phyloP scores from a whole-genome alignment of 495 filamentous ascomycete species.

The Aspergillus incahuasiensis region DNA sequence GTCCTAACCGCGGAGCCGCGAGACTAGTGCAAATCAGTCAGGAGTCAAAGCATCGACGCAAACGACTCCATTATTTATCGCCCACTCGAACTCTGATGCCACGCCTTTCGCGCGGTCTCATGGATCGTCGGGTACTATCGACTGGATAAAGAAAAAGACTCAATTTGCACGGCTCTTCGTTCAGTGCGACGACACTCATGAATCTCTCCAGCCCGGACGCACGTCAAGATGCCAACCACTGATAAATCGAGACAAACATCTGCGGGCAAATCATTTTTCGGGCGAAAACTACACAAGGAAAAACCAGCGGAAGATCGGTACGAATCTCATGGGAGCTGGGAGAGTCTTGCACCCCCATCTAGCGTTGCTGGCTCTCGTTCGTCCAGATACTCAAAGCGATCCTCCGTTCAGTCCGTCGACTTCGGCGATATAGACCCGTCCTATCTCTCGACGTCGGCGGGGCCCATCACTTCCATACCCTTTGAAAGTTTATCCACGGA shows the following conservation, averaged over 20 bases:
- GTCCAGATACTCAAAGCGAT: slow-evolving; percentile 75
- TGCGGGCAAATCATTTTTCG: slow-evolving; percentile 82
- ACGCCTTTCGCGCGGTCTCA: neutral
- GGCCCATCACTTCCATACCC: slow-evolving; percentile 83
- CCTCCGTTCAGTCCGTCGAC: slow-evolving; percentile 72
- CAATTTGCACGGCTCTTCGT: neutral
- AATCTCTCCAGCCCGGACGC: slow-evolving; percentile 29
- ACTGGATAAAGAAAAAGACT: neutral
- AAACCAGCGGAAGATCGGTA: slow-evolving; percentile 55
- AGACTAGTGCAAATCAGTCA: slow-evolving; percentile 17
- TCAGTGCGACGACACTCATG: slow-evolving; percentile 32
- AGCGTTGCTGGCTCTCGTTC: slow-evolving; percentile 63
- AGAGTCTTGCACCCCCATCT: slow-evolving; percentile 43
- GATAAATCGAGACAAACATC: slow-evolving; percentile 82
- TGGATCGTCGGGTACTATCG: slow-evolving; percentile 1
- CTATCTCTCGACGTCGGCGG: slow-evolving; percentile 70
- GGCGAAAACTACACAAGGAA: slow-evolving; percentile 70
- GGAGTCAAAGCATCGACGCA: slow-evolving; percentile 10
- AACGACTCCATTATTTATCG: slow-evolving; percentile 3
- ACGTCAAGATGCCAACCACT: slow-evolving; percentile 48
- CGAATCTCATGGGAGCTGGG: slow-evolving; percentile 50
- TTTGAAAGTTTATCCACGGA: slow-evolving; percentile 73
- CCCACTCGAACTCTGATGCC: slow-evolving; percentile 1
- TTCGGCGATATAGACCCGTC: slow-evolving; percentile 41
- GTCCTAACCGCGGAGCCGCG: slow-evolving; percentile 25